Conservation (phyloP, 2,329 filamentous ascomycete genomes). For the Aplosporella prunicola region DNA sequence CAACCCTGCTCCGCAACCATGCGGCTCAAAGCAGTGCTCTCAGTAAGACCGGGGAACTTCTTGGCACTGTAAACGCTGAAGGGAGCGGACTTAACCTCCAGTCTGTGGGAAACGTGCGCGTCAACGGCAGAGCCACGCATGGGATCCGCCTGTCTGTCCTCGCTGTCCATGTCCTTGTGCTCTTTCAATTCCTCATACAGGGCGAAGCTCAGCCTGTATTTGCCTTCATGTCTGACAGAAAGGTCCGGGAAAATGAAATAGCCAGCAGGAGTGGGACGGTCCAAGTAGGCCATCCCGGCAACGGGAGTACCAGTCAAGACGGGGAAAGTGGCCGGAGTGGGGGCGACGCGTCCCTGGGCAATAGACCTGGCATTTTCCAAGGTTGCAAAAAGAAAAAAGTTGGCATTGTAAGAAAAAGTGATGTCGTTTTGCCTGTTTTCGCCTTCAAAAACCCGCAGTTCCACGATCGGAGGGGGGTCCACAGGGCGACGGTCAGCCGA, state of each 20-base stretch:
- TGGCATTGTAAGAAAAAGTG: slow-evolving; percentile 88
- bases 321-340: slow-evolving; percentile 59
- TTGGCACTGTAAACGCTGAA: slow-evolving; percentile 94
- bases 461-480: slow-evolving; percentile 88
- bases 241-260: slow-evolving; percentile 98
- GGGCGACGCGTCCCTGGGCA: slow-evolving; percentile 61
- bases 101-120: slow-evolving; percentile 65
- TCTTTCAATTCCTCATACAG: slow-evolving; percentile 92
- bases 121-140: slow-evolving; percentile 26
- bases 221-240: slow-evolving; percentile 89
- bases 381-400: slow-evolving; percentile 94
- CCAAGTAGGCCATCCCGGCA: slow-evolving; percentile 90
- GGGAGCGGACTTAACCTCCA: slow-evolving; percentile 79
- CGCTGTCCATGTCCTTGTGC: slow-evolving; percentile 62
- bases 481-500: slow-evolving; percentile 85
- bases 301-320: slow-evolving; percentile 91
- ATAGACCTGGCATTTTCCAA: slow-evolving; percentile 44
- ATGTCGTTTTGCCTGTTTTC: slow-evolving; percentile 43
- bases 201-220: slow-evolving; percentile 84
- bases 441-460: slow-evolving; percentile 76
- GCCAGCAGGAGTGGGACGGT: slow-evolving; percentile 67
- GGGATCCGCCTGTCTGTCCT: slow-evolving; percentile 30
- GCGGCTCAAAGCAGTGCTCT: slow-evolving; percentile 81
- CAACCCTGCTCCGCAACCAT: slow-evolving; percentile 94
- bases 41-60: slow-evolving; percentile 90